Conservation (phyloP, 192 early-diverging fungal species). For the Phycomyces blakesleeanus region DNA sequence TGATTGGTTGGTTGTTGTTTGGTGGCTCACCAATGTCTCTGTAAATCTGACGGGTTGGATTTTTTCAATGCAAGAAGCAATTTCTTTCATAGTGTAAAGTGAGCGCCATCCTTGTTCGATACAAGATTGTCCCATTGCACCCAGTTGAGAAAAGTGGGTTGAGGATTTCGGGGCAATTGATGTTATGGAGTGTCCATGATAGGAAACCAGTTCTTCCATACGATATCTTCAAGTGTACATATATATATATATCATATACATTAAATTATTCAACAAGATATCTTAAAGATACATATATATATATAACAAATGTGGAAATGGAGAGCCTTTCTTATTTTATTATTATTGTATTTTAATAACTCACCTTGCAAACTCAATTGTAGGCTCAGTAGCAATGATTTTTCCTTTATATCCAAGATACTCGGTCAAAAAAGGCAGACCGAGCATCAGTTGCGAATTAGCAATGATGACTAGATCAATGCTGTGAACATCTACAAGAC, state of each 20-base stretch:
- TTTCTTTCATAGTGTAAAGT: slow-evolving; percentile 54
- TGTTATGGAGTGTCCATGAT: slow-evolving; percentile 34
- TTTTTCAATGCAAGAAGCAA: slow-evolving; percentile 56
- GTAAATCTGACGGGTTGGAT: slow-evolving; percentile 55
- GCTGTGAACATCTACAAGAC: slow-evolving; percentile 55
- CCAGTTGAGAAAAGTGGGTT: slow-evolving; percentile 12
- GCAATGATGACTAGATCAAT: slow-evolving; percentile 77
- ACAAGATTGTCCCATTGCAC: background rate
- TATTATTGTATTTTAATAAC: too few relatives aligned
- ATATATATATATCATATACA: background rate
- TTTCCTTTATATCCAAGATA: slow-evolving; percentile 74
- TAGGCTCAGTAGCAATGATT: slow-evolving; percentile 79
- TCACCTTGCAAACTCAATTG: slow-evolving; percentile 71
- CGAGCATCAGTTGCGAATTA: slow-evolving; percentile 69
- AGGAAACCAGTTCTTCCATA: slow-evolving; percentile 61
- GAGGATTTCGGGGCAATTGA: background rate
- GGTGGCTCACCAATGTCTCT: slow-evolving; percentile 43
- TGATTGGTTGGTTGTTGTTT: background rate
- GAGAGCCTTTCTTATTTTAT: too few relatives aligned
- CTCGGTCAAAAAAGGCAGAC: slow-evolving; percentile 80
- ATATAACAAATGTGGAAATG: background rate
- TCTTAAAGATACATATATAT: too few relatives aligned
- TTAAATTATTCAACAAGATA: too few relatives aligned
- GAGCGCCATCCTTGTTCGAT: slow-evolving; percentile 33
- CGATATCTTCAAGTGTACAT: slow-evolving; percentile 34